Base-by-base conservation (phyloP, 169 alveolate species). In the Cryptosporidium sp. region DNA sequence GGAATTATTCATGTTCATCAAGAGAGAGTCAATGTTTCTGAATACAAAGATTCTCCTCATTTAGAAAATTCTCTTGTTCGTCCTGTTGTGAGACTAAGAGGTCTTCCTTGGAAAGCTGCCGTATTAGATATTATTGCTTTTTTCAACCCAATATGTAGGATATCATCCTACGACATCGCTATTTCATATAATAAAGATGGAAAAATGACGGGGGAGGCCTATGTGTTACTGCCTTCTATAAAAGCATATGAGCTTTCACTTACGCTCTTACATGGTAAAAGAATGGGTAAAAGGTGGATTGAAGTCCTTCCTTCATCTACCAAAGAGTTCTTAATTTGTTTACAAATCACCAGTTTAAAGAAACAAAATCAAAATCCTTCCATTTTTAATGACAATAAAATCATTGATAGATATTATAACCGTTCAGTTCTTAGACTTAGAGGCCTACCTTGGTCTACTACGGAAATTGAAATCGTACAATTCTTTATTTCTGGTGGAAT, bases 391-490 rank as follows among this genome's bases (percentile, higher is more conserved):
- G 67, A 56, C 5, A 12, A 23, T 21, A 12, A 26, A 10, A 5
- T n/a, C 67, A 21, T 56, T 56, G 67, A 56, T 23, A 56, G 39
- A 56, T 21, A 56, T 26, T 21, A 6, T 48, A 69, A 44, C 37
- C 60, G 86, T 85, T 56, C 86, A 0, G 91, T 92, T 39, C 75
- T 92, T 42, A 70, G 85, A 29, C 86, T 92, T 18, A 91, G 94
- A 33, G 94, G 94, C 44, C 75, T 92, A 51, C 94, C 94, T 26
- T 92, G 94, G 94, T 61, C 93, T n/a, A 72, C 92, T 73, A 92
- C 86, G 10, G 94, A 87, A 45, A 7, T 18, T 53, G 93, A 92
- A 21, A 80, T 92, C 29, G 92, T 85, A 65, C 45, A 89, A 29
- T 92, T 92, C 71, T 92, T 92, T n/a, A 35, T 21, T 18, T 37